Base-by-base conservation (phyloP, 1,284 basidiomycete species). In the Sphagnurus paluster region DNA sequence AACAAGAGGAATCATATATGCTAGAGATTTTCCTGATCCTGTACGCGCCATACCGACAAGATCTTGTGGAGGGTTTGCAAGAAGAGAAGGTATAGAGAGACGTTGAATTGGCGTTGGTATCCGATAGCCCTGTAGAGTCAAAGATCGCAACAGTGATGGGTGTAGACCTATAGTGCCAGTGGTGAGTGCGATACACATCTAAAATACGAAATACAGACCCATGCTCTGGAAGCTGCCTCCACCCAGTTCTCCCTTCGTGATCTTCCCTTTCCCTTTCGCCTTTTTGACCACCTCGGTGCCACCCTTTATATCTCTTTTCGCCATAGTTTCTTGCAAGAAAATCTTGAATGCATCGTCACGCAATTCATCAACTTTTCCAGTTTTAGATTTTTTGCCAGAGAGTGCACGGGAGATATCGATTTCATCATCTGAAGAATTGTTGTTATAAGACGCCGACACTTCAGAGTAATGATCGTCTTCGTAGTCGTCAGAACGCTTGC, bases 31-130 rank as follows among this genome's bases (percentile, higher is more conserved):
- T 52, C 97, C 97, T 0, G 95, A 98, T 46, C 97, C 97, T 1
- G 97, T 99, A 14, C 97, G 79, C 17, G 97, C 96, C 97, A 99
- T 99, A 43, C 93, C 97, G 14, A 99, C 91, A 7, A 99, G 84
- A 69, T 99, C 97, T 41, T 92, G 76, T 2, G 95, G 92, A 32
- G 97, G 95, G 39, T 79, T 82, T 4, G 87, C 69, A 25, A 99
- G 79, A 34, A 98, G 80, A 23, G 86, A 74, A 0, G 97, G 97
- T 42, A 99, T 90, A 2, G 94, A 78, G 13, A 90, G 79, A 7
- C 96, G 81, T 68, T 99, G 97, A 41, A 99, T 99, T 0, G 97
- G 97, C 0, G 97, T 99, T 9, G 97, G 97, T 30, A 86, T 88
- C 42, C 90, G 90, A 71, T 93, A 98, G 9, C 96, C 96, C 62